phyloP scores from a whole-genome alignment of 768 basidiomycete species.

The Macrolepiota albuminosa region DNA sequence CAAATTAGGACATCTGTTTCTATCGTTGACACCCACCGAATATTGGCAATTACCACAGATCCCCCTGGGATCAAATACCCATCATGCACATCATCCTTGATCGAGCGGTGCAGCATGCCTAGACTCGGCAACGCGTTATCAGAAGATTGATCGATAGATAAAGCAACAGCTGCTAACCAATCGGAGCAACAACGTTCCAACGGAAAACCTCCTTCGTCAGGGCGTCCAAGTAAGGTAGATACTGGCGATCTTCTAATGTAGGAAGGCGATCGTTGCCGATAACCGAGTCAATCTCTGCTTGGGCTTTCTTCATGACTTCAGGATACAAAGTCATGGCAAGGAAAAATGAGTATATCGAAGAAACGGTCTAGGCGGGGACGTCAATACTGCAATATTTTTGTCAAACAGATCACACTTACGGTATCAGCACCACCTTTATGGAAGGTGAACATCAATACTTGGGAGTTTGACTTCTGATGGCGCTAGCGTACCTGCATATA shows the following conservation, averaged over 20 bases:
- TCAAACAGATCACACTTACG: not conserved
- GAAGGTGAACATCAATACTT: not conserved
- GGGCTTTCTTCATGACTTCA: not conserved
- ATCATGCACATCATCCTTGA: constrained; percentile 55
- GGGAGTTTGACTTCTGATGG: not conserved
- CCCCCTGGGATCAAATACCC: constrained; percentile 62
- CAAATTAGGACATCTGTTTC: not conserved
- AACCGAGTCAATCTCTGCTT: not conserved
- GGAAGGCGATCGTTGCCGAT: not conserved
- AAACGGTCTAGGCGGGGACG: not conserved
- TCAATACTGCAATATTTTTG: not conserved
- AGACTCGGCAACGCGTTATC: constrained; percentile 10
- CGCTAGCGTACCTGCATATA: not conserved
- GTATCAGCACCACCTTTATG: not conserved
- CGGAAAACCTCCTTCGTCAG: not conserved
- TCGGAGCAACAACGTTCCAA: not conserved
- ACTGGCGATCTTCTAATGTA: not conserved
- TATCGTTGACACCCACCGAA: constrained; percentile 31
- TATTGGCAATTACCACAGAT: constrained; percentile 45
- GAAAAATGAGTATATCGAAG: not conserved
- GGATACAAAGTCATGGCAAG: not conserved
- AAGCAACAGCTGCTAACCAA: not conserved
- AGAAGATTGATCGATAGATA: not conserved
- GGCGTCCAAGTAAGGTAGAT: not conserved
- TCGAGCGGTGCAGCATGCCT: constrained; percentile 50